Percentiles rank a stretch among this genome's conserved stretches.
Evolutionary conservation across 495 filamentous ascomycete species (phyloP).

Genomic region (Daldinia bambusicola): DNA sequence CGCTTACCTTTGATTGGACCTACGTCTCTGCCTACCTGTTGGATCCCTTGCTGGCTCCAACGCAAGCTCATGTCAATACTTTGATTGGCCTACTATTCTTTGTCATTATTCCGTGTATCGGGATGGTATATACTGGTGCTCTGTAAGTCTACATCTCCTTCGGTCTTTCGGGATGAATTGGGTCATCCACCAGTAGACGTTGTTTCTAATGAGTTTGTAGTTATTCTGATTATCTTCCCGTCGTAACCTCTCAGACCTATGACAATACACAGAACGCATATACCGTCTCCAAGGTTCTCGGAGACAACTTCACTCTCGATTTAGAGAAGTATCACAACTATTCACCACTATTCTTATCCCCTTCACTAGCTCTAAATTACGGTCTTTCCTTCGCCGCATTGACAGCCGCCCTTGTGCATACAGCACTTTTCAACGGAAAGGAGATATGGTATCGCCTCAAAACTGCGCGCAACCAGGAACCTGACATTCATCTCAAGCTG

Average conservation of each 20-base stretch:
- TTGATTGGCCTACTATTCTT: slow-evolving; percentile 65
- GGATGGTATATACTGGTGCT: slow-evolving; percentile 62
- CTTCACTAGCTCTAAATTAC: slow-evolving; percentile 67
- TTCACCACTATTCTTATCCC: slow-evolving; percentile 70
- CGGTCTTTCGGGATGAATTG: slow-evolving; percentile 53
- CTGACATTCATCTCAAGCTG: slow-evolving; percentile 71
- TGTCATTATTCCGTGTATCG: slow-evolving; percentile 63
- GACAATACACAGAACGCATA: slow-evolving; percentile 66
- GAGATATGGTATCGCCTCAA: slow-evolving; percentile 64
- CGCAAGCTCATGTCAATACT: slow-evolving; percentile 66
- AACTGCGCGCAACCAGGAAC: slow-evolving; percentile 60
- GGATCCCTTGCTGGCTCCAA: slow-evolving; percentile 68
- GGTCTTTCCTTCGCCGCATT: slow-evolving; percentile 70
- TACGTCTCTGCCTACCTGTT: slow-evolving; percentile 68
- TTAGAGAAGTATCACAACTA: slow-evolving; percentile 63
- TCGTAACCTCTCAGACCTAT: slow-evolving; percentile 64
- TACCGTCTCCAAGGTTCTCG: slow-evolving; percentile 64
- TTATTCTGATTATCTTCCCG: slow-evolving; percentile 46
- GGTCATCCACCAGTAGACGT: not conserved
- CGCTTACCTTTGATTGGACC: slow-evolving; percentile 74
- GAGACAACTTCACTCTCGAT: slow-evolving; percentile 64
- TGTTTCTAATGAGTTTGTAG: slow-evolving; percentile 34
- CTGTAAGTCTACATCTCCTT: slow-evolving; percentile 54
- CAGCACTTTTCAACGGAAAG: slow-evolving; percentile 64
- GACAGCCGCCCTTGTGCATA: slow-evolving; percentile 65